A percentile compares a stretch with the other conserved stretches of the same genome.
phyloP scores from a whole-genome alignment of 176 grass and related monocot genomes.

The Bolboschoenus planiculmis region DNA sequence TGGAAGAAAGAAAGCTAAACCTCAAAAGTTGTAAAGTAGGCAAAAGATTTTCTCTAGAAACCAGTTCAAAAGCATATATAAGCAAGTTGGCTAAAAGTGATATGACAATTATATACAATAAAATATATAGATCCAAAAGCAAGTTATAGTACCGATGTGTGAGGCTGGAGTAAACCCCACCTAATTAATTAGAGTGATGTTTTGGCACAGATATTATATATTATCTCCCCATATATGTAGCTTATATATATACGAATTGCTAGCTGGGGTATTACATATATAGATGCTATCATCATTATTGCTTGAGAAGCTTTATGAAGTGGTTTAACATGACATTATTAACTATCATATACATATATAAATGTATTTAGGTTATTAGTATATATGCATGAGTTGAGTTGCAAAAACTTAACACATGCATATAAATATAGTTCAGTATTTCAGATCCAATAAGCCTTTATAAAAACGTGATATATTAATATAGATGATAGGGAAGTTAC shows the following conservation, averaged over 20 bases:
- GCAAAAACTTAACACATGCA: neutral
- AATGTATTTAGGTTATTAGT: neutral
- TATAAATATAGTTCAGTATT: neutral
- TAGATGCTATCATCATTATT: neutral
- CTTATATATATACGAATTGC: neutral
- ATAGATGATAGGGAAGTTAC: neutral
- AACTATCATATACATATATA: neutral
- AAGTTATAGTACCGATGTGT: neutral
- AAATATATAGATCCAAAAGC: neutral
- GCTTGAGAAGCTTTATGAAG: neutral
- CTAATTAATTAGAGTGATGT: neutral
- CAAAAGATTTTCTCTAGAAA: neutral
- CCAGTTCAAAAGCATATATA: neutral
- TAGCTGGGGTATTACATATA: neutral
- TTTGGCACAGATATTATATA: conserved; percentile 1
- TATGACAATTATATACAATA: neutral
- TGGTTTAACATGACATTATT: neutral
- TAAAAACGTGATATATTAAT: neutral
- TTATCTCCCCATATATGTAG: neutral
- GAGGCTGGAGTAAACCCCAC: neutral
- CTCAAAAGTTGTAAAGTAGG: neutral
- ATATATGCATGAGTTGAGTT: neutral
- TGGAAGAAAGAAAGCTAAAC: neutral
- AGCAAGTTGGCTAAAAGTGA: neutral
- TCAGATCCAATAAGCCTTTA: neutral